Evolutionary conservation across 768 basidiomycete genomes (phyloP).

Genomic region (Pleurotus platypus): DNA sequence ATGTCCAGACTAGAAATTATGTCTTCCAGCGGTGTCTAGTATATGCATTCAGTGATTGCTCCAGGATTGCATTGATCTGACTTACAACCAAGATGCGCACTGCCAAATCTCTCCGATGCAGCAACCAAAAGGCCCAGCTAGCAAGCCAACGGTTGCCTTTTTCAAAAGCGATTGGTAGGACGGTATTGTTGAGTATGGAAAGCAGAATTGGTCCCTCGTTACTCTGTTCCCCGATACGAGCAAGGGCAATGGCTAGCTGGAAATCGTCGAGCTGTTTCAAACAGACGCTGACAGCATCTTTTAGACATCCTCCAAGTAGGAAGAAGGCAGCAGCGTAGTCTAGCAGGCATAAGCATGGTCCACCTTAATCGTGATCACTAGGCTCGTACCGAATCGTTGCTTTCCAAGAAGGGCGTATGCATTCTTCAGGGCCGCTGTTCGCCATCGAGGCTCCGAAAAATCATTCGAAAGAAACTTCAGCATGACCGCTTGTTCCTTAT

Average conservation of each 20-base stretch:
- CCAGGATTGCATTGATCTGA: constrained; percentile 1
- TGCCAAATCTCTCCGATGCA: constrained; percentile 83
- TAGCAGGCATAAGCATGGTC: constrained; percentile 23
- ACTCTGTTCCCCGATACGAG: constrained; percentile 78
- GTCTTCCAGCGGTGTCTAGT: constrained; percentile 73
- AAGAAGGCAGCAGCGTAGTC: constrained; percentile 99
- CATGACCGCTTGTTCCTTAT: constrained; percentile 86
- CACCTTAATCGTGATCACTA: neutral
- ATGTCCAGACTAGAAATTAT: constrained; percentile 58
- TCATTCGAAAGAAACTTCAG: constrained; percentile 91
- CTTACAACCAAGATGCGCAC: constrained; percentile 87
- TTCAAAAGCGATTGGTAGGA: constrained; percentile 81
- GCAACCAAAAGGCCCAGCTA: constrained; percentile 95
- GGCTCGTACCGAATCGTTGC: constrained; percentile 78
- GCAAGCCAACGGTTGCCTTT: constrained; percentile 91
- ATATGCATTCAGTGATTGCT: neutral
- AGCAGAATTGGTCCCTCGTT: constrained; percentile 77
- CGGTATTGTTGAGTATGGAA: constrained; percentile 65
- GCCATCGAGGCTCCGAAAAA: constrained; percentile 81
- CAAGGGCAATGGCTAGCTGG: constrained; percentile 84
- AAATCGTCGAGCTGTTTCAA: constrained; percentile 85
- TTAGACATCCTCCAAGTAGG: constrained; percentile 81
- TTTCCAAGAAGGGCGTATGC: constrained; percentile 90
- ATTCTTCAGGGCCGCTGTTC: constrained; percentile 92
- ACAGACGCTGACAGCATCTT: constrained; percentile 91